A percentile compares a stretch with the other conserved stretches of the same genome.
phyloP scores from a whole-genome alignment of 2,329 filamentous ascomycete species.

The Arthrinium phaeospermum region DNA sequence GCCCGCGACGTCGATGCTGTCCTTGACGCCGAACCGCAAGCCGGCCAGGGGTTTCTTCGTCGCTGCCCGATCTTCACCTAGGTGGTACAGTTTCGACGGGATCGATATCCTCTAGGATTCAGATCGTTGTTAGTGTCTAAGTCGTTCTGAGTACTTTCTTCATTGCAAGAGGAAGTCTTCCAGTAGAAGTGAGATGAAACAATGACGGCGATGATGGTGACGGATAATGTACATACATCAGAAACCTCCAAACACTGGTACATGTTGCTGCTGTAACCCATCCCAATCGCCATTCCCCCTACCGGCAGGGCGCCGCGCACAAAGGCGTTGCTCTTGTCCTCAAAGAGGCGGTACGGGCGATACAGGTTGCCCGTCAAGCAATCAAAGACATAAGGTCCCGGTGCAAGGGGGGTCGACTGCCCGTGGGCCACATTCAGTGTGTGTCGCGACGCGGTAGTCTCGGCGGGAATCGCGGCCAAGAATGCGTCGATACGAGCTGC shows the following conservation, averaged over 20 bases:
- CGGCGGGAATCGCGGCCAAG: background rate
- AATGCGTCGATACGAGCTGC: background rate
- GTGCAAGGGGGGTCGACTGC: background rate
- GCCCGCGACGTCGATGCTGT: slow-evolving; percentile 29
- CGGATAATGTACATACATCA: slow-evolving; percentile 18
- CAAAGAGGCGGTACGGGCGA: slow-evolving; percentile 23
- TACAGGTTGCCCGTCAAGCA: slow-evolving; percentile 21
- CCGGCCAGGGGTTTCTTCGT: slow-evolving; percentile 23
- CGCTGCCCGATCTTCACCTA: background rate
- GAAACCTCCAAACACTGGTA: slow-evolving; percentile 25
- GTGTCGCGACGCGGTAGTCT: background rate
- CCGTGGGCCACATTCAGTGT: background rate
- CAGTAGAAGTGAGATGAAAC: too few species aligned
- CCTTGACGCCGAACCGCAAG: slow-evolving; percentile 30
- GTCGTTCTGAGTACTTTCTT: too few species aligned
- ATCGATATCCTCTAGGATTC: slow-evolving; percentile 25
- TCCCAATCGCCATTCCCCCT: background rate
- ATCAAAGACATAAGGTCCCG: slow-evolving; percentile 25
- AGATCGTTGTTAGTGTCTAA: too few species aligned
- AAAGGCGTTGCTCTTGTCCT: slow-evolving; percentile 29
- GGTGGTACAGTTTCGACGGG: slow-evolving; percentile 25
- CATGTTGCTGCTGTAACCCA: background rate
- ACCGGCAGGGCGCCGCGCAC: slow-evolving; percentile 23
- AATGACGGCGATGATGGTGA: background rate
- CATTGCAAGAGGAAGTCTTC: too few species aligned